Evolutionary conservation across 2,329 filamentous ascomycete genomes (phyloP), one percentile per base, ranked within the genome.

Genomic region (Gnomoniopsis smithogilvyi): DNA sequence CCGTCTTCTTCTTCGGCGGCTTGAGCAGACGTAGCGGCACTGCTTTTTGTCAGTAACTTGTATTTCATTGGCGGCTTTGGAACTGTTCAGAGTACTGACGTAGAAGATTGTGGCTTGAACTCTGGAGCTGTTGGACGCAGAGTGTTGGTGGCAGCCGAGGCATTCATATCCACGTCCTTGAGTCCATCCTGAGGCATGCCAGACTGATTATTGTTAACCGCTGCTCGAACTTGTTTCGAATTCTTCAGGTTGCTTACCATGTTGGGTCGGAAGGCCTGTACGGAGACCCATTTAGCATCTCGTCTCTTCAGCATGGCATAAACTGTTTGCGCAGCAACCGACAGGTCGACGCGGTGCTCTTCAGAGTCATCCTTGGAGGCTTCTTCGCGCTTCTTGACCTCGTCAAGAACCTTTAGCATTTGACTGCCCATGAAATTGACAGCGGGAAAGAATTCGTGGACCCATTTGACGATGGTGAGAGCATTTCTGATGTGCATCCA

Each of bases 401-500:
- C 80, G 64, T 86, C 84, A 21, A 91, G 79, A 65, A 90, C 81
- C 38, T 82, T 78, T 34, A 83, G 80, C 62, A 88, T 86, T 64
- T 84, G 82, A 43, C 78, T 80, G 36, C 91, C 95, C 81, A 96
- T 94, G 72, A 92, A 95, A 68, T 96, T 92, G 59, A 98, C 85
- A 17, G 88, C 89, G 3, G 95, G 96, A 80, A 96, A 99, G 67
- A 87, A 83, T 53, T 92, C 86, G 24, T 91, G 83, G 51, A 96
- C 81, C 12, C 85, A 83, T 70, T 95, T 96, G 60, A 99, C 80
- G 3, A 98, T 82, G 59, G 90, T 95, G 65, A 98, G 96, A 48
- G 92, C 92, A 70, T 99, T 99, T 57, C 94, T 88, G 70, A 98
- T 96, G 72, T 97, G 93, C 89, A 97, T 97, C 84, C 95, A 99